Percentiles rank a stretch among this genome's conserved stretches.
Conservation (phyloP, 2,329 filamentous ascomycete genomes). For the Colletotrichum graminicola region DNA sequence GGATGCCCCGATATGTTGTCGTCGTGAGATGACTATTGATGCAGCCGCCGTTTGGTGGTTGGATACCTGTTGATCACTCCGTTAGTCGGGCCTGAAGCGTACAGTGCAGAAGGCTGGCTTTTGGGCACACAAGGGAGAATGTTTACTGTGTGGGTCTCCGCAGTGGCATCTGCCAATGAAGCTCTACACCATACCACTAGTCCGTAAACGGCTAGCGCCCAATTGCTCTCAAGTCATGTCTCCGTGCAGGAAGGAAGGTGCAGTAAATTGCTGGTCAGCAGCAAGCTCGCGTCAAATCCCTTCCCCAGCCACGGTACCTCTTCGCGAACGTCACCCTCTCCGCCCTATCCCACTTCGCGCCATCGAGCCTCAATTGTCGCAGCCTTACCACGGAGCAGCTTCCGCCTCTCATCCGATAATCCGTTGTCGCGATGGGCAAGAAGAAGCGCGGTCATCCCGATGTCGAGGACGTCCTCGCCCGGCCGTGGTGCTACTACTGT, state of each 20-base stretch:
- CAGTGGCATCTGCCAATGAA: fast-evolving
- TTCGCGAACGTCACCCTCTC: conserved; percentile 22
- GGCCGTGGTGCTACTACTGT: conserved; percentile 99
- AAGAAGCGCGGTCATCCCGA: conserved; percentile 90
- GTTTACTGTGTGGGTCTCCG: fast-evolving
- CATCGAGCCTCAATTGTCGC: not conserved
- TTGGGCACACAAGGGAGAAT: fast-evolving
- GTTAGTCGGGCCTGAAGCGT: not conserved
- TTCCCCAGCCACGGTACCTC: conserved; percentile 27
- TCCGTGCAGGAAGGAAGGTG: conserved; percentile 24
- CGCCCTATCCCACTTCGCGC: conserved; percentile 20
- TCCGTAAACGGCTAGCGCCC: not conserved
- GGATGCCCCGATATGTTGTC: not conserved
- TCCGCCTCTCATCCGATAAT: not conserved
- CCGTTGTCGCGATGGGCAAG: conserved; percentile 76
- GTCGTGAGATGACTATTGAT: conserved; percentile 1
- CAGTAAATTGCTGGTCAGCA: conserved; percentile 19
- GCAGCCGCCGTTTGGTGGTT: not conserved
- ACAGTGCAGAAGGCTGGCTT: not conserved
- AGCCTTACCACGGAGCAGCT: not conserved
- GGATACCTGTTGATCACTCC: not conserved
- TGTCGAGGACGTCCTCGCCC: conserved; percentile 86
- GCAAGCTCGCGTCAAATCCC: conserved; percentile 41
- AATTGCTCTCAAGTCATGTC: conserved; percentile 20
- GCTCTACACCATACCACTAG: fast-evolving